Conservation (phyloP, 108 stramenopile species). For the Skeletonema costatum region DNA sequence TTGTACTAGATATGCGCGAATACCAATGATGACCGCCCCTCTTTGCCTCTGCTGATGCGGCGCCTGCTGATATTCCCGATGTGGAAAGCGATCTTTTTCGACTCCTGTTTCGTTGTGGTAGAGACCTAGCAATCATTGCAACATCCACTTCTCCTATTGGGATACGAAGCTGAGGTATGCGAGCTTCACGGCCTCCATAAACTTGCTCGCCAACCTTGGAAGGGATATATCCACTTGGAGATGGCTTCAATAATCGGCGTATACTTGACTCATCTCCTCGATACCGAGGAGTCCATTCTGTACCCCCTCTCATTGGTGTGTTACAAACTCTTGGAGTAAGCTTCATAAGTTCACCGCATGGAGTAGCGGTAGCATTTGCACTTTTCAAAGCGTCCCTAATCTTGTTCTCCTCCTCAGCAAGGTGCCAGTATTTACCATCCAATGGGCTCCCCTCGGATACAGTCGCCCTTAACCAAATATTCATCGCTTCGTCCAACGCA, state of each 20-base stretch:
- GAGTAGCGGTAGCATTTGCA: slow-evolving; percentile 23
- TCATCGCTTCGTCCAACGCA: slow-evolving; percentile 52
- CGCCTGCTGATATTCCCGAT: neutral
- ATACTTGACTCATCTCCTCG: slow-evolving; percentile 27
- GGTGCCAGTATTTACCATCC: slow-evolving; percentile 48
- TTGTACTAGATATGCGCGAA: neutral
- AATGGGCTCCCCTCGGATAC: slow-evolving; percentile 40
- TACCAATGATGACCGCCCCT: neutral
- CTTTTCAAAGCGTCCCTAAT: slow-evolving; percentile 29
- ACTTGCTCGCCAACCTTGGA: slow-evolving; percentile 4
- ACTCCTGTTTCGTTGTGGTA: slow-evolving; percentile 4
- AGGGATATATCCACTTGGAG: slow-evolving; percentile 36
- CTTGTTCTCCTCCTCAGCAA: slow-evolving; percentile 32
- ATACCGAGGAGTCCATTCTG: slow-evolving; percentile 41
- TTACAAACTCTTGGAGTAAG: slow-evolving; percentile 20
- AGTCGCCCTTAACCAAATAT: slow-evolving; percentile 45
- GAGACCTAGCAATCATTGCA: slow-evolving; percentile 35
- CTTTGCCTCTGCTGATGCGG: neutral
- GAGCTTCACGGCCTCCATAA: slow-evolving; percentile 38
- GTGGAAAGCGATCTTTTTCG: slow-evolving; percentile 3
- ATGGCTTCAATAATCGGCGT: slow-evolving; percentile 28
- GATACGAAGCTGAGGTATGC: slow-evolving; percentile 18
- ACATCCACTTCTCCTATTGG: slow-evolving; percentile 42
- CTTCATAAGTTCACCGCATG: slow-evolving; percentile 23
- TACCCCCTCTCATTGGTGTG: slow-evolving; percentile 38